phyloP scores from a whole-genome alignment of 164 flowering plant species.

The Macadamia tetraphylla region DNA sequence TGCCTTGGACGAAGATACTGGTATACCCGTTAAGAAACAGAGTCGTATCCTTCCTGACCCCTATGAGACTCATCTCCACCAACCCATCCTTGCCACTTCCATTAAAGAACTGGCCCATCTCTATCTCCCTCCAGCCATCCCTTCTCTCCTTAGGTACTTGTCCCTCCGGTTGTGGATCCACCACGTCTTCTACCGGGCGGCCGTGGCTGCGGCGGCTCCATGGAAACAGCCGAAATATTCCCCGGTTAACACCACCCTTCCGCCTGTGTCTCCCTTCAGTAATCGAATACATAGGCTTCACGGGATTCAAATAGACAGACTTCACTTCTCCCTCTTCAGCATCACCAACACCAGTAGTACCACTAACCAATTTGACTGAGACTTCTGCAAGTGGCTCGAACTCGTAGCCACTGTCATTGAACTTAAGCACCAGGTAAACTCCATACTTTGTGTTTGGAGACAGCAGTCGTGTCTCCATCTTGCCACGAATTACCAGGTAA shows the following conservation, averaged over 20 bases:
- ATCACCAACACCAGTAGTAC: background rate
- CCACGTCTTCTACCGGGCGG: too few relatives aligned
- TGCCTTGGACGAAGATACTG: conserved; percentile 56
- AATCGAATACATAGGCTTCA: too few relatives aligned
- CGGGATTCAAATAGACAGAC: background rate
- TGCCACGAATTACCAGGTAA: conserved; percentile 39
- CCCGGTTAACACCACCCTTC: too few relatives aligned
- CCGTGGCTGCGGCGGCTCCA: too few relatives aligned
- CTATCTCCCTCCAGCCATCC: conserved; percentile 59
- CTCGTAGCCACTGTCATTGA: background rate
- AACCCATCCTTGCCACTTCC: conserved; percentile 27
- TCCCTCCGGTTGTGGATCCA: too few relatives aligned
- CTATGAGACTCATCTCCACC: conserved; percentile 37
- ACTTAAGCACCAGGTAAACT: conserved; percentile 30
- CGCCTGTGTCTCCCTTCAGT: too few relatives aligned
- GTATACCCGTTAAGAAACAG: conserved; percentile 31
- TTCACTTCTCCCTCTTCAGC: background rate
- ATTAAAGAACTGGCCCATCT: conserved; percentile 47
- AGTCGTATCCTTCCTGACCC: conserved; percentile 13
- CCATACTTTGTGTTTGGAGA: conserved; percentile 27
- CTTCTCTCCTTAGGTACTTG: conserved; percentile 14
- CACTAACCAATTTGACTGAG: conserved; percentile 8
- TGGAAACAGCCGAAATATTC: too few relatives aligned
- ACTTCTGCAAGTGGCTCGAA: conserved; percentile 13
- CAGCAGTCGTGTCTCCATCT: conserved; percentile 22